Evolutionary conservation across 768 basidiomycete species (phyloP).

Genomic region (Asterophora lycoperdoides): DNA sequence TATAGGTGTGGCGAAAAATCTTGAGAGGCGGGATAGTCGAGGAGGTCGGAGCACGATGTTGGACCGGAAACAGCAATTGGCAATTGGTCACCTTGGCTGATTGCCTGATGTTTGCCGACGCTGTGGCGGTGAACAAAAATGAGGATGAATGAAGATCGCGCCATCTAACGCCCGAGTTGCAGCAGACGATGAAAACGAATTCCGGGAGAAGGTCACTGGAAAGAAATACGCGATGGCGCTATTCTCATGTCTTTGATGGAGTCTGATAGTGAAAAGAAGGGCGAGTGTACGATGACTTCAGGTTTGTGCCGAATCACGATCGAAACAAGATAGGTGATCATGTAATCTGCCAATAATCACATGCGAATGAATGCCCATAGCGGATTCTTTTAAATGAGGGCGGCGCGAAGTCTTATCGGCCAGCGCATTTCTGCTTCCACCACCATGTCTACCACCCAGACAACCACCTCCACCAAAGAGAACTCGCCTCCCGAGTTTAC

Average conservation of each 20-base stretch:
- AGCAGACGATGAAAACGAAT: too few relatives aligned
- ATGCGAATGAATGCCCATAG: conserved; percentile 1
- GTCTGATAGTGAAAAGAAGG: neutral
- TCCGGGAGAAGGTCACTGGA: too few relatives aligned
- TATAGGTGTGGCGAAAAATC: too few relatives aligned
- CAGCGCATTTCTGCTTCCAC: conserved; percentile 13
- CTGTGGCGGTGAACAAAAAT: too few relatives aligned
- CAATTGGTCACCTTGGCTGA: too few relatives aligned
- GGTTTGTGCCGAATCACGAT: too few relatives aligned
- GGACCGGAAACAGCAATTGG: too few relatives aligned
- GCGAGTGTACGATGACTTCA: neutral
- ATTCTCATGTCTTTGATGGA: neutral
- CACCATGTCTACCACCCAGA: conserved; percentile 25
- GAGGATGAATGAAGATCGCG: too few relatives aligned
- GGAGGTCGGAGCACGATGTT: too few relatives aligned
- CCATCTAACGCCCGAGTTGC: too few relatives aligned
- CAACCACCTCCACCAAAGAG: conserved; percentile 13
- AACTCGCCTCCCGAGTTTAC: conserved; percentile 50
- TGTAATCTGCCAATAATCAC: conserved; percentile 10
- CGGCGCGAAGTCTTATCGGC: conserved; percentile 8
- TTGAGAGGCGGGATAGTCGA: too few relatives aligned
- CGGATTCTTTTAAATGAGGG: conserved; percentile 3
- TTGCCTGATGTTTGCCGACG: too few relatives aligned
- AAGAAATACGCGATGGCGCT: neutral
- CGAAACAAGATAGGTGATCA: conserved; percentile 1